A percentile compares a stretch with the other conserved stretches of the same genome.
These are phyloP conservation scores for Boletus vinaceobasis DNA, from an alignment of 768 basidiomycete genomes.

Conservation along the genomic window DNA sequence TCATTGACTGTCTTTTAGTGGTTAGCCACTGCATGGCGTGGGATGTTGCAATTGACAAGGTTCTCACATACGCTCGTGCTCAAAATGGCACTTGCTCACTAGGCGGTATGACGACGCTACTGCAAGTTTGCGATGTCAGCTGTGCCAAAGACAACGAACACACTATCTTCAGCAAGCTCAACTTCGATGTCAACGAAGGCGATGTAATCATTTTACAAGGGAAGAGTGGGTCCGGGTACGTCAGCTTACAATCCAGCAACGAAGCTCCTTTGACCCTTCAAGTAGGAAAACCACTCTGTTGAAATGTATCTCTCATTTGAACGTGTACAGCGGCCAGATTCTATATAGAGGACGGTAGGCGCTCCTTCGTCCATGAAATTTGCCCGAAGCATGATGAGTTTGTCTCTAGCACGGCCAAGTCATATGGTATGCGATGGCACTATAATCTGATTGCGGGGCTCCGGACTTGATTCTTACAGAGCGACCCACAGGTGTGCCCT, in stretches of 20 bases:
- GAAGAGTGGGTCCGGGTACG: constrained; percentile 71
- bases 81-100: no score
- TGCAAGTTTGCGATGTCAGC: constrained; percentile 52
- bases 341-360: constrained; percentile 64
- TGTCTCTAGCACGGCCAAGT: constrained; percentile 44
- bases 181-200: constrained; percentile 61
- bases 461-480: neutral
- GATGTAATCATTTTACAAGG: constrained; percentile 80
- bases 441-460: neutral
- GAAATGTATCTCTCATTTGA: constrained; percentile 81
- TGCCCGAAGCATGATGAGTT: neutral
- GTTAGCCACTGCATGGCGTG: constrained; percentile 11
- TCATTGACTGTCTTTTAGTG: constrained; percentile 1
- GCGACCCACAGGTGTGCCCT: constrained; percentile 60
- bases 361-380: neutral
- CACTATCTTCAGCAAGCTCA: constrained; percentile 57
- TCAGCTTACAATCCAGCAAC: neutral
- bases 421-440: constrained; percentile 38
- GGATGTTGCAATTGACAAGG: neutral
- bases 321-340: constrained; percentile 64
- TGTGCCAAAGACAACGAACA: constrained; percentile 47
- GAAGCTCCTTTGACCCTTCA: constrained; percentile 3
- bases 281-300: constrained; percentile 67
- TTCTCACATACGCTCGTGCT: neutral
- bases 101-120: constrained; percentile 30